Evolutionary conservation across 2,329 filamentous ascomycete species (phyloP).

Genomic region (Trichoderma harzianum): DNA sequence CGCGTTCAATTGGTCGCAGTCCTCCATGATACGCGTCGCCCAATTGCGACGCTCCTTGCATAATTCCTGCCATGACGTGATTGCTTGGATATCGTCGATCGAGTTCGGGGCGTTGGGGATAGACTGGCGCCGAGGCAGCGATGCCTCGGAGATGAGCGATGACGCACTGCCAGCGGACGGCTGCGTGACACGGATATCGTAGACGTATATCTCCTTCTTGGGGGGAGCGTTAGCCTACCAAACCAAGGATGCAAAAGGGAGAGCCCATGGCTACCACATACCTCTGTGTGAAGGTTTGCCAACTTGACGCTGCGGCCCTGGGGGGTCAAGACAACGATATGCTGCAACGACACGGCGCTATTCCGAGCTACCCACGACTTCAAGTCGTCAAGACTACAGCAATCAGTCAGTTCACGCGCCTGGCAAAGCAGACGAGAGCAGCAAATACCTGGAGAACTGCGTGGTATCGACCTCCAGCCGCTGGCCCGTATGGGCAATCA

Average conservation of each 20-base stretch:
- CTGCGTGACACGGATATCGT: constrained; percentile 75
- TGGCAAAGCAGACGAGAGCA: constrained; percentile 15
- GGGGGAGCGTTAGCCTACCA: constrained; percentile 5
- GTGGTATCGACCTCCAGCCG: constrained; percentile 75
- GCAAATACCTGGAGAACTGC: constrained; percentile 66
- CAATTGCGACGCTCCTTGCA: constrained; percentile 79
- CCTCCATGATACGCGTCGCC: constrained; percentile 68
- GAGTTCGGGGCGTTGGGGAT: constrained; percentile 73
- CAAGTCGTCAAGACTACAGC: constrained; percentile 72
- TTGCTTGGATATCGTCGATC: constrained; percentile 72
- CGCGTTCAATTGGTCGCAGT: constrained; percentile 63
- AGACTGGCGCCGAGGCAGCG: constrained; percentile 53
- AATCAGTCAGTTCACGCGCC: not conserved
- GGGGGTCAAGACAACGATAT: constrained; percentile 83
- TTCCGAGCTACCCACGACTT: constrained; percentile 75
- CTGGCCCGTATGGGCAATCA: constrained; percentile 90
- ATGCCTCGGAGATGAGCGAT: constrained; percentile 46
- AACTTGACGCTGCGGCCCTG: constrained; percentile 81
- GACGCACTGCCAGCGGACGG: constrained; percentile 45
- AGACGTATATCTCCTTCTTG: constrained; percentile 86
- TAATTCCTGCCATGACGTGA: constrained; percentile 83
- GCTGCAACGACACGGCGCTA: constrained; percentile 68
- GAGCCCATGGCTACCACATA: constrained; percentile 34
- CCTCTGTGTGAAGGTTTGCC: constrained; percentile 77
- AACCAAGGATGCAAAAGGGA: not conserved